phyloP scores from a whole-genome alignment of 345 rosid genomes.

The Cardamine chenopodiifolia region DNA sequence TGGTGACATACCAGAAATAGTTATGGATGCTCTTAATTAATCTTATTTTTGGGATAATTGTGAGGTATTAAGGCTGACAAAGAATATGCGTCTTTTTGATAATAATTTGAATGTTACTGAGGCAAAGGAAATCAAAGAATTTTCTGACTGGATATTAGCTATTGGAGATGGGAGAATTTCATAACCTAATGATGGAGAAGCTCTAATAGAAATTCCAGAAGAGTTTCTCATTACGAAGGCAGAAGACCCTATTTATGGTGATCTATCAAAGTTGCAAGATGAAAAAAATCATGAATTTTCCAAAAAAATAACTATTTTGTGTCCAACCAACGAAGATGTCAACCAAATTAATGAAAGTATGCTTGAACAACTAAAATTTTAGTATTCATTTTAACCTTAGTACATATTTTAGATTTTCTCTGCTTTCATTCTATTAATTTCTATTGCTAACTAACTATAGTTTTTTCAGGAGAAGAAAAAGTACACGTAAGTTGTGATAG shows the following conservation, averaged over 20 bases:
- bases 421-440: too few relatives aligned
- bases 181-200: neutral
- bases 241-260: neutral
- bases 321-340: neutral
- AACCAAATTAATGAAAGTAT: neutral
- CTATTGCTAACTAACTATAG: neutral
- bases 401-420: too few relatives aligned
- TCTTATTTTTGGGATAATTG: neutral
- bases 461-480: neutral
- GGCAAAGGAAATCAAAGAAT: accelerated
- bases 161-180: neutral
- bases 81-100: neutral
- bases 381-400: neutral
- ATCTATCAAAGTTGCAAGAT: neutral
- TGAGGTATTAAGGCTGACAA: neutral
- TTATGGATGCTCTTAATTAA: neutral
- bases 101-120: too few relatives aligned
- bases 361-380: neutral
- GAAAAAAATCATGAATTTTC: neutral
- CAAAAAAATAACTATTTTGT: neutral
- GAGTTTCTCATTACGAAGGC: neutral
- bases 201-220: neutral
- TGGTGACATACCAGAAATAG: neutral
- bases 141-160: neutral
- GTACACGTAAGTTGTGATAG: neutral